A percentile compares a stretch with the other conserved stretches of the same genome.
These are phyloP conservation scores for Xylaria sp. DNA, from an alignment of 2,329 filamentous ascomycete genomes.

Conservation along the genomic window DNA sequence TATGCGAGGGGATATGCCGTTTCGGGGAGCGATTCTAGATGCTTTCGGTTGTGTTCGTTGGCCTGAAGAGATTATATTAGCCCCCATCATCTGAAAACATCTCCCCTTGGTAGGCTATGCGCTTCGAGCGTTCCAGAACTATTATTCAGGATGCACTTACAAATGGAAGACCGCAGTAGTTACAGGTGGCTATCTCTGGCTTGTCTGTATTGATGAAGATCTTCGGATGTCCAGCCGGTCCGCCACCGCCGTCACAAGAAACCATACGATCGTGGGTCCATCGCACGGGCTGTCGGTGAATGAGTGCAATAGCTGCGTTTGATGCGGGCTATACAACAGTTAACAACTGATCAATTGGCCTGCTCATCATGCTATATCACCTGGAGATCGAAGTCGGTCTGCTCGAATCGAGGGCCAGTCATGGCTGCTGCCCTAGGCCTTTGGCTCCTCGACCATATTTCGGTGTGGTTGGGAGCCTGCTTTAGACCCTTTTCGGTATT, in stretches of 20 bases:
- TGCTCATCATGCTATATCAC: constrained; percentile 55
- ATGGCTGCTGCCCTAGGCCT: constrained; percentile 81
- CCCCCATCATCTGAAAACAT: constrained; percentile 13
- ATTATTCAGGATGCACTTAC: constrained; percentile 62
- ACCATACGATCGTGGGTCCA: constrained; percentile 87
- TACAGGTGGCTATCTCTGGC: constrained; percentile 87
- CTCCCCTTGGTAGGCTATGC: background rate
- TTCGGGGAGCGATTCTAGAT: constrained; percentile 80
- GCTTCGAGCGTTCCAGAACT: background rate
- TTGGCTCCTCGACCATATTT: constrained; percentile 86
- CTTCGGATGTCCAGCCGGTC: constrained; percentile 84
- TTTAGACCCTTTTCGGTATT: constrained; percentile 55
- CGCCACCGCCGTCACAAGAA: constrained; percentile 90
- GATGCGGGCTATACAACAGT: constrained; percentile 74
- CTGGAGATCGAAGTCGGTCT: constrained; percentile 92
- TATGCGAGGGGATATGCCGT: constrained; percentile 80
- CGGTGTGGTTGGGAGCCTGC: constrained; percentile 87
- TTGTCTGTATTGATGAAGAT: constrained; percentile 99
- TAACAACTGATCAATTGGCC: constrained; percentile 32
- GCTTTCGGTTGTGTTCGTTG: constrained; percentile 83
- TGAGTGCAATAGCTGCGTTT: constrained; percentile 88
- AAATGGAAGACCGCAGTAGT: constrained; percentile 91
- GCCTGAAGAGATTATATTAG: constrained; percentile 63
- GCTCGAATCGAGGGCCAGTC: constrained; percentile 93
- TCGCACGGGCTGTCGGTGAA: constrained; percentile 92